Evolutionary conservation across 768 basidiomycete species (phyloP).

Genomic region (Psilocybe subaeruginosa): DNA sequence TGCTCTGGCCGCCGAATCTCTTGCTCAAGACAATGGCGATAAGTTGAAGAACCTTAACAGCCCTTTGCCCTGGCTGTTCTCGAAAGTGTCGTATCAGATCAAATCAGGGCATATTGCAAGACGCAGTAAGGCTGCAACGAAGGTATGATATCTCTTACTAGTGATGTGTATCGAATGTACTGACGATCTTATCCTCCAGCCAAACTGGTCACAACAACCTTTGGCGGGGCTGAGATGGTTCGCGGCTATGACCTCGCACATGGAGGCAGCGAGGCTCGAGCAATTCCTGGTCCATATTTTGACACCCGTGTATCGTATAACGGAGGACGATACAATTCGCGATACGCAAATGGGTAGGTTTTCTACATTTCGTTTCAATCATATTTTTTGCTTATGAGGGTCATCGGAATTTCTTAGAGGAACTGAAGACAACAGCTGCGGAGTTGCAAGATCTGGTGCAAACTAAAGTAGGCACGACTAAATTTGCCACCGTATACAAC

Average conservation of each 20-base stretch:
- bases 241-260: constrained; percentile 82
- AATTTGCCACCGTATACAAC: constrained; percentile 80
- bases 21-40: constrained; percentile 22
- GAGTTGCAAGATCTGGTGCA: constrained; percentile 92
- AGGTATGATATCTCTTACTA: constrained; percentile 37
- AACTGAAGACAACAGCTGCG: constrained; percentile 75
- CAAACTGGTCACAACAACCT: constrained; percentile 84
- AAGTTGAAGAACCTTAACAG: constrained; percentile 37
- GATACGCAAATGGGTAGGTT: constrained; percentile 78
- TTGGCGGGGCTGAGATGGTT: constrained; percentile 88
- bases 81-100: constrained; percentile 87
- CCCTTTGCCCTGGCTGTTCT: constrained; percentile 91
- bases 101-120: constrained; percentile 75
- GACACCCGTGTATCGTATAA: constrained; percentile 83
- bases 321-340: constrained; percentile 83
- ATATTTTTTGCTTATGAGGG: background rate
- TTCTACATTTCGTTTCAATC: background rate
- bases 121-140: constrained; percentile 50
- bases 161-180: constrained; percentile 2
- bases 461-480: constrained; percentile 83
- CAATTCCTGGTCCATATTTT: constrained; percentile 83
- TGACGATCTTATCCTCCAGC: constrained; percentile 41
- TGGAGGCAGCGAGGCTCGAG: constrained; percentile 62
- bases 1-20: constrained; percentile 25
- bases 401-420: constrained; percentile 49